Percentiles rank a stretch among this genome's conserved stretches.
These are phyloP conservation scores for Limnanthes douglasii DNA, from an alignment of 345 rosid species.

Conservation along the genomic window DNA sequence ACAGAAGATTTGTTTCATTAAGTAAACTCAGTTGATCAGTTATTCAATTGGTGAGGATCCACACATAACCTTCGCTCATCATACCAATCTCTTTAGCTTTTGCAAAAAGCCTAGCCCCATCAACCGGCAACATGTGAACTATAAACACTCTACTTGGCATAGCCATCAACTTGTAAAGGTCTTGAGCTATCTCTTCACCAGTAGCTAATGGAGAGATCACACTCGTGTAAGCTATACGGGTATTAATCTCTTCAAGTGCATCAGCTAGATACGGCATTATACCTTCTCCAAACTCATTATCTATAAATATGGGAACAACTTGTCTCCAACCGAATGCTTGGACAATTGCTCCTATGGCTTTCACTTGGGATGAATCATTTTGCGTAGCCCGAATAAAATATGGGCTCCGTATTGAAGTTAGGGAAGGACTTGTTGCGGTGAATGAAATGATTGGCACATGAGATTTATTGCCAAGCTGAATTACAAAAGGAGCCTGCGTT, in stretches of 20 bases:
- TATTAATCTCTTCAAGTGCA: constrained; percentile 15
- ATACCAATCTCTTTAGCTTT: constrained; percentile 30
- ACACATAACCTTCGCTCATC: constrained; percentile 45
- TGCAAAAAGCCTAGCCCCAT: constrained; percentile 21
- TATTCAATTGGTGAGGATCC: constrained; percentile 23
- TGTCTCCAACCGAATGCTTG: constrained; percentile 29
- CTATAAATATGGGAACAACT: constrained; percentile 18
- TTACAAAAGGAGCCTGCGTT: constrained; percentile 24
- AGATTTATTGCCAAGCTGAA: constrained; percentile 14
- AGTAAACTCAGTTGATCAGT: constrained; percentile 9
- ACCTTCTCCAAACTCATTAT: constrained; percentile 28
- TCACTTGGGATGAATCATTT: constrained; percentile 26
- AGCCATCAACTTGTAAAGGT: constrained; percentile 30
- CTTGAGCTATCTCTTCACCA: constrained; percentile 19
- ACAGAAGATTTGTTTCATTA: constrained; percentile 4
- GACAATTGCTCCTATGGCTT: constrained; percentile 22
- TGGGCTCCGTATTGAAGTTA: constrained; percentile 11
- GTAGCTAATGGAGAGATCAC: constrained; percentile 18
- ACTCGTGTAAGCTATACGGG: constrained; percentile 10
- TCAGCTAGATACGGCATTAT: constrained; percentile 21
- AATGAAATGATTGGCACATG: constrained; percentile 38
- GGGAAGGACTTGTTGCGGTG: constrained; percentile 22
- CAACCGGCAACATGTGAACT: constrained; percentile 22
- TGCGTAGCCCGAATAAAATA: constrained; percentile 28
- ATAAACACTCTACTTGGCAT: constrained; percentile 42